Percentiles rank a stretch among this genome's conserved stretches.
These are phyloP conservation scores for Globisporangium splendens DNA, from an alignment of 352 stramenopile species.

Conservation along the genomic window DNA sequence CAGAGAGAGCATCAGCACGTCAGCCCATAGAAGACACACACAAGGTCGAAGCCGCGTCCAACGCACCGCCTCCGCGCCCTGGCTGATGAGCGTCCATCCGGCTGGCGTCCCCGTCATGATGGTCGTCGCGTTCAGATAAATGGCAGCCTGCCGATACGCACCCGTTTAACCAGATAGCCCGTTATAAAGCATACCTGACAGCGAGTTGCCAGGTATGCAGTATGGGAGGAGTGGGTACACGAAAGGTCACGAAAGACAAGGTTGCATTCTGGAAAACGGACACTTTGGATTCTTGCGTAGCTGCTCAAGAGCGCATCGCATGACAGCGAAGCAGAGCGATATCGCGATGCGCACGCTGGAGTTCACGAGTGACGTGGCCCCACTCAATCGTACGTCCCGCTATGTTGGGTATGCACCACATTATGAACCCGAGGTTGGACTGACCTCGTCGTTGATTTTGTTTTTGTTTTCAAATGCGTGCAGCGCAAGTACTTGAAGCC, in stretches of 20 bases:
- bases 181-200: too few relatives aligned
- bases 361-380: slow-evolving; percentile 1
- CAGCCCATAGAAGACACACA: too few relatives aligned
- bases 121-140: too few relatives aligned
- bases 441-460: background rate
- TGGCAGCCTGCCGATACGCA: too few relatives aligned
- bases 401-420: too few relatives aligned
- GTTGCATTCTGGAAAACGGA: too few relatives aligned
- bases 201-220: too few relatives aligned
- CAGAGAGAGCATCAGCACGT: background rate
- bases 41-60: too few relatives aligned
- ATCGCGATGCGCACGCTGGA: background rate
- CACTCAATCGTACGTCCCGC: slow-evolving; percentile 7
- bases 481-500: background rate
- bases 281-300: background rate
- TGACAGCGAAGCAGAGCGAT: background rate
- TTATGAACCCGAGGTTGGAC: background rate
- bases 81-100: slow-evolving; percentile 67
- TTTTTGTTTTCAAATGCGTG: background rate
- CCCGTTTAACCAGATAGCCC: too few relatives aligned
- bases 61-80: slow-evolving; percentile 76
- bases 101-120: slow-evolving; percentile 27
- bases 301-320: too few relatives aligned
- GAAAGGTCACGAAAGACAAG: too few relatives aligned
- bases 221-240: too few relatives aligned